Conservation (phyloP, 441 rosid genomes). For the Gossypium gossypioides region DNA sequence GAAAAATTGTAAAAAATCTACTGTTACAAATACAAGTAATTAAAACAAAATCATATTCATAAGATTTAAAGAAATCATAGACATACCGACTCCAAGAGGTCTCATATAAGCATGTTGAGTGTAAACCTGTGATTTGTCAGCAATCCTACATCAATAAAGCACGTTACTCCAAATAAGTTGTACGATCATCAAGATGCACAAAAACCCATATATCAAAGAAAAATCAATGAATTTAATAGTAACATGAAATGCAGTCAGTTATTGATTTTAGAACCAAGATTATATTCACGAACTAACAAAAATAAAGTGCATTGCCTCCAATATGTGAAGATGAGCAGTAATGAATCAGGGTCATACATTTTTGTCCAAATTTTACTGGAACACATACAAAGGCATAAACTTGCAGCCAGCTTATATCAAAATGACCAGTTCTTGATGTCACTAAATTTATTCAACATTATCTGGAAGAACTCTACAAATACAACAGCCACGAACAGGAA, state of each 20-base stretch:
- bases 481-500: not conserved
- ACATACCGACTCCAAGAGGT: slow-evolving; percentile 91
- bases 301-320: not conserved
- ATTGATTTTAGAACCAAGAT: not conserved
- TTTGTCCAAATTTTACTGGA: not conserved
- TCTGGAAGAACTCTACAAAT: not conserved
- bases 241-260: not conserved
- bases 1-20: not conserved
- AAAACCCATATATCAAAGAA: not conserved
- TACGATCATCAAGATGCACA: not conserved
- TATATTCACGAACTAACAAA: not conserved
- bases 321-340: not conserved
- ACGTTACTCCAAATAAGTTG: slow-evolving; percentile 5
- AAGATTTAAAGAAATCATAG: slow-evolving; percentile 12
- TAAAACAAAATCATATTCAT: not conserved
- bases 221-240: not conserved
- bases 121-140: slow-evolving; percentile 89
- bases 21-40: not conserved
- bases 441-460: not conserved
- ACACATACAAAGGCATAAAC: not conserved
- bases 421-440: not conserved
- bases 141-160: slow-evolving; percentile 49
- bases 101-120: slow-evolving; percentile 99
- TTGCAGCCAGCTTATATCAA: not conserved
- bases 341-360: not conserved